Evolutionary conservation across 2,329 filamentous ascomycete species (phyloP).

Genomic region (Ceratocystis ficicola): DNA sequence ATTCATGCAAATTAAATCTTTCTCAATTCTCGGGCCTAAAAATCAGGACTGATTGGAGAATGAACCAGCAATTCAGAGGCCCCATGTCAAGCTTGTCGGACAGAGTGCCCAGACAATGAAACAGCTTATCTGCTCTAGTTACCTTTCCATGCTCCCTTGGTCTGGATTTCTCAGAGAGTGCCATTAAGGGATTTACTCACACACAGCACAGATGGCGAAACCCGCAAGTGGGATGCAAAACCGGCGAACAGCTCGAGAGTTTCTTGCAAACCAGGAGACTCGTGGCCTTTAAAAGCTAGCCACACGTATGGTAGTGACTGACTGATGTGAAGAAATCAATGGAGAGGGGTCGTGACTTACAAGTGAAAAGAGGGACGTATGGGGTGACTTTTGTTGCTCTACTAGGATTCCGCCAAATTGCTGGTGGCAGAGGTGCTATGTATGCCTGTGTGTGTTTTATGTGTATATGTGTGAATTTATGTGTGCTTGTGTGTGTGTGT

Average conservation of each 20-base stretch:
- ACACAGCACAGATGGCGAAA: neutral
- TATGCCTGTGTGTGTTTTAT: neutral
- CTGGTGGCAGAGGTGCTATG: neutral
- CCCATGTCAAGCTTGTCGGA: slow-evolving; percentile 17
- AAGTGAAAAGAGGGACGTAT: neutral
- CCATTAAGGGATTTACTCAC: slow-evolving; percentile 4
- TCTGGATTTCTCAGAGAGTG: slow-evolving; percentile 1
- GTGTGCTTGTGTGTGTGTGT: neutral
- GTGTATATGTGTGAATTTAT: neutral
- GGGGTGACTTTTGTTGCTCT: neutral
- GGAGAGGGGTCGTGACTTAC: slow-evolving; percentile 5
- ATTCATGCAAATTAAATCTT: slow-evolving; percentile 10
- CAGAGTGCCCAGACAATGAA: slow-evolving; percentile 13
- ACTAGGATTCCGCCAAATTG: neutral
- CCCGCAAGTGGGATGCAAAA: neutral
- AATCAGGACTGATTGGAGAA: slow-evolving; percentile 6
- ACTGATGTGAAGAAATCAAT: neutral
- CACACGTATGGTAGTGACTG: neutral
- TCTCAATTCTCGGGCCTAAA: slow-evolving; percentile 3
- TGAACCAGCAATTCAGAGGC: slow-evolving; percentile 12
- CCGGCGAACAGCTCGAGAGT: neutral
- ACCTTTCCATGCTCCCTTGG: slow-evolving; percentile 4
- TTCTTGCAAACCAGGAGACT: neutral
- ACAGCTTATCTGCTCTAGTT: slow-evolving; percentile 10
- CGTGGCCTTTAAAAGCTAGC: neutral